Evolutionary conservation across 2,329 filamentous ascomycete genomes (phyloP), one percentile per base, ranked within the genome.

Genomic region (Nectriaceae sp.): DNA sequence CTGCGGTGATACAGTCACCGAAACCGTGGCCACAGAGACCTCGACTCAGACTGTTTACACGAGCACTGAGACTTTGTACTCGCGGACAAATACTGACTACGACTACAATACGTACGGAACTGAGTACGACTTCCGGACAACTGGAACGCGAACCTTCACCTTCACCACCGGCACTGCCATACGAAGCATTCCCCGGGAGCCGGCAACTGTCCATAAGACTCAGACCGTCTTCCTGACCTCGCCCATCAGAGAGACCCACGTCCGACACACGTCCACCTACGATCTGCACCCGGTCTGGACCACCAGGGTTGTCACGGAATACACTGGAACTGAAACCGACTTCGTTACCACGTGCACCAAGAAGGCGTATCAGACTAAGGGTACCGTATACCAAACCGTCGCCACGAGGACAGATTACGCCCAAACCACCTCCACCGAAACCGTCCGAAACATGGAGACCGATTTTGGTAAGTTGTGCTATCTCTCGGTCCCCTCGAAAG

Each of bases 251-350:
- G 18, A 18, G 1, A 51, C 48, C 4, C 37, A 47, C 18, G 44
- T 31, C 6, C 22, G 41, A 5, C 51, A 54, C 41, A 54, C 42
- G 19, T 44, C 40, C 33, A 47, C 41, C 39, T 37, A 42, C 21
- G 40, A 40, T 33, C 16, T 33, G 31, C 13, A n/a, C 15, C 26
- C 44, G 13, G 21, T 31, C 29, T 38, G 18, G 21, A 29, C 40
- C 21, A 19, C 40, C 19, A 5, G 21, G 19, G 24, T 3, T 11
- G 3, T 40, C 36, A 20, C 36, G 24, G 19, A 15, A 16, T 18
- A 24, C 13, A 20, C 21, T 36, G 22, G n/a, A n/a, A 42, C 51
- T 1, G 22, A 20, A 5, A 54, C 49, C 1, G 33, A 46, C 6
- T 36, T 38, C 2, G 22, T 49, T 2, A 44, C 49, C 4, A 45